These are phyloP conservation scores for Polygonum aviculare DNA, from an alignment of 148 eudicot genomes.

Conservation along the genomic window DNA sequence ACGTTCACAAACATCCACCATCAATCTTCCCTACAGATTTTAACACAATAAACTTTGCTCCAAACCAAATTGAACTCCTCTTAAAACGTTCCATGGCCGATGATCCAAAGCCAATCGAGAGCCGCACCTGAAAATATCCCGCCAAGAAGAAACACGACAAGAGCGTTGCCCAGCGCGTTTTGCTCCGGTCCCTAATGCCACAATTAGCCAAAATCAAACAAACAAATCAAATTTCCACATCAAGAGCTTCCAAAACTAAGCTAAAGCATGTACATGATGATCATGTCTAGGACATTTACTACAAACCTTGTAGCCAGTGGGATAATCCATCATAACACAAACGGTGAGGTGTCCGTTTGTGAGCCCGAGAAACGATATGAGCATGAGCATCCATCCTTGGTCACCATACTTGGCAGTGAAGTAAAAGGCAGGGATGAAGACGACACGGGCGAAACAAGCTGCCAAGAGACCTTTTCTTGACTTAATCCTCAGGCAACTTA, in stretches of 20 bases:
- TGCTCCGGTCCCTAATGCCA: constrained; percentile 68
- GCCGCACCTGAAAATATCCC: constrained; percentile 54
- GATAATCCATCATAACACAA: constrained; percentile 57
- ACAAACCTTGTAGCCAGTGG: constrained; percentile 66
- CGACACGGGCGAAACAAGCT: constrained; percentile 31
- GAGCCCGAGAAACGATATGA: constrained; percentile 45
- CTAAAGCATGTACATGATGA: neutral
- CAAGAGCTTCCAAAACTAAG: neutral
- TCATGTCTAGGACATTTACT: too few species aligned
- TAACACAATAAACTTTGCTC: too few species aligned
- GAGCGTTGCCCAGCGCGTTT: constrained; percentile 60
- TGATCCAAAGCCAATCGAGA: constrained; percentile 76
- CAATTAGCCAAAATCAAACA: neutral
- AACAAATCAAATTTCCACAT: neutral
- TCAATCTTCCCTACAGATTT: too few species aligned
- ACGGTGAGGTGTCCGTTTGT: constrained; percentile 82
- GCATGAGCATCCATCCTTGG: constrained; percentile 78
- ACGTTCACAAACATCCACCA: too few species aligned
- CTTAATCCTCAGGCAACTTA: constrained; percentile 24
- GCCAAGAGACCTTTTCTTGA: constrained; percentile 38
- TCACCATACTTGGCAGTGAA: constrained; percentile 72
- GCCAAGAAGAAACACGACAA: constrained; percentile 46
- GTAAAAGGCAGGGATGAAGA: constrained; percentile 54
- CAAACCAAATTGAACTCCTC: neutral
- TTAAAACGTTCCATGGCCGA: constrained; percentile 38